Conservation (phyloP, 1,139 yeast species). For the Candida sojae region DNA sequence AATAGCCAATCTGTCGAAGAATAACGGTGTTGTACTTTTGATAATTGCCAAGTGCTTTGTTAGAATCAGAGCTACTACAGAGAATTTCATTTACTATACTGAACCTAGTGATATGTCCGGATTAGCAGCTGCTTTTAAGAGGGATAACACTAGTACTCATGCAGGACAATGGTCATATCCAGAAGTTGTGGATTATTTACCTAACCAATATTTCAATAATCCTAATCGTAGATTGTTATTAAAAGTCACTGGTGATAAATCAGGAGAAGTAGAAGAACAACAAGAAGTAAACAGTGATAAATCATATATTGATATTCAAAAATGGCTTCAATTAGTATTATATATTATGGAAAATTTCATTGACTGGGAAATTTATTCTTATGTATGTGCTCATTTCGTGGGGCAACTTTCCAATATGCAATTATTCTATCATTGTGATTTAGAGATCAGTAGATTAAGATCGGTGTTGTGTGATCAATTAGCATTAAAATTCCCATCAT, state of each 20-base stretch:
- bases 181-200: constrained; percentile 52
- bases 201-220: constrained; percentile 37
- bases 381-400: constrained; percentile 66
- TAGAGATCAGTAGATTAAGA: constrained; percentile 49
- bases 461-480: constrained; percentile 62
- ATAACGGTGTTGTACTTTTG: constrained; percentile 39
- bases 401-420: constrained; percentile 68
- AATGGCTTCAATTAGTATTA: constrained; percentile 56
- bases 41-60: constrained; percentile 54
- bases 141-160: constrained; percentile 37
- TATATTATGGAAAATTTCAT: constrained; percentile 55
- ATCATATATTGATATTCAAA: constrained; percentile 42
- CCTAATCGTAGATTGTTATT: constrained; percentile 24
- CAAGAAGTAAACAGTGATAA: constrained; percentile 13
- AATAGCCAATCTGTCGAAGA: constrained; percentile 21
- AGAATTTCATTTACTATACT: constrained; percentile 49
- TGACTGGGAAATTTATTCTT: constrained; percentile 74
- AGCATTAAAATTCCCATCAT: constrained; percentile 47
- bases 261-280: neutral
- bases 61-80: constrained; percentile 55
- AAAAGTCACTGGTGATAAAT: neutral
- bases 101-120: constrained; percentile 69
- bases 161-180: constrained; percentile 59
- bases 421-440: constrained; percentile 49
- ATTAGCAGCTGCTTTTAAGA: constrained; percentile 56